Evolutionary conservation across 108 stramenopile species (phyloP).

Genomic region (Aurantiochytrium sp.): DNA sequence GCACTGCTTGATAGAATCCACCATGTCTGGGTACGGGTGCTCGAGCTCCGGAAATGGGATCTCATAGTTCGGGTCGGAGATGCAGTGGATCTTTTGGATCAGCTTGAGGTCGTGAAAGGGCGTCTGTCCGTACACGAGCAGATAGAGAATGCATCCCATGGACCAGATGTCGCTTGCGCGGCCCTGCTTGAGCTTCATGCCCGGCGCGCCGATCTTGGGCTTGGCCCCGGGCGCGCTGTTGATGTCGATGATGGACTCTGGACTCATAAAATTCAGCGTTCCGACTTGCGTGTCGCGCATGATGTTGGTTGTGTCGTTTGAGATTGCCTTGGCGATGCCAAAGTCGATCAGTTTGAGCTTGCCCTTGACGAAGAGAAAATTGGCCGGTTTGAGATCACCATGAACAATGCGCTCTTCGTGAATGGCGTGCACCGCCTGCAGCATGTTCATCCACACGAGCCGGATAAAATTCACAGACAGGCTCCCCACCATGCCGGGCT

Average conservation of each 20-base stretch:
- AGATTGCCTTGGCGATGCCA: slow-evolving; percentile 95
- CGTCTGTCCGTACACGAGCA: slow-evolving; percentile 86
- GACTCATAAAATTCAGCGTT: slow-evolving; percentile 97
- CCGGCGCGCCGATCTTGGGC: slow-evolving; percentile 42
- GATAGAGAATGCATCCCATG: slow-evolving; percentile 93
- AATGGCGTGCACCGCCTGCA: slow-evolving; percentile 90
- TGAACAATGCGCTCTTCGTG: slow-evolving; percentile 96
- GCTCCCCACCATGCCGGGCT: neutral
- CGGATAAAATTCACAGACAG: slow-evolving; percentile 93
- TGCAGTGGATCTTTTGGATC: slow-evolving; percentile 90
- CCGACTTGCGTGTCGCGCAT: slow-evolving; percentile 92
- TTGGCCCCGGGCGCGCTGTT: slow-evolving; percentile 37
- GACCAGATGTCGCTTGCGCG: slow-evolving; percentile 76
- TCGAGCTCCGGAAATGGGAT: slow-evolving; percentile 62
- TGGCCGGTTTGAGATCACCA: slow-evolving; percentile 85
- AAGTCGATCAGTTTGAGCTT: slow-evolving; percentile 97
- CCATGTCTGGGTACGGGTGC: neutral
- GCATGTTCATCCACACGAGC: slow-evolving; percentile 97
- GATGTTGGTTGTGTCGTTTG: slow-evolving; percentile 91
- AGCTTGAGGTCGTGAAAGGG: slow-evolving; percentile 87
- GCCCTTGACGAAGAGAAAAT: slow-evolving; percentile 71
- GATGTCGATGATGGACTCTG: slow-evolving; percentile 89
- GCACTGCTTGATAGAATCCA: slow-evolving; percentile 10
- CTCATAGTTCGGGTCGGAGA: slow-evolving; percentile 74
- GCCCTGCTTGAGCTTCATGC: slow-evolving; percentile 52